Evolutionary conservation across 2,329 filamentous ascomycete species (phyloP).

Genomic region (Thielaviopsis euricoi): DNA sequence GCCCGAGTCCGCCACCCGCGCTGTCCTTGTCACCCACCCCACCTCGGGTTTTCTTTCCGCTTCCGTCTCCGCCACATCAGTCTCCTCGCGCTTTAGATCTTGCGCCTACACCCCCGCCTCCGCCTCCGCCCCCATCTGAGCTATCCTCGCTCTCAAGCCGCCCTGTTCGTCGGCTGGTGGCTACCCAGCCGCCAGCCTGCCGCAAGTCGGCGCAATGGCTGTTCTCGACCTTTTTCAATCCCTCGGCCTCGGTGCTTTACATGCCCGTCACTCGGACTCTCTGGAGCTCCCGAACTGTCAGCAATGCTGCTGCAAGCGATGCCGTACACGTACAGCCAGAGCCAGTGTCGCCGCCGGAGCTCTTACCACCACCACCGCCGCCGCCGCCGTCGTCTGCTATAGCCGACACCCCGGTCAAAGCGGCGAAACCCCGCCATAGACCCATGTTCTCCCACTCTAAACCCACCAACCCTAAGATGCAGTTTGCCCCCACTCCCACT

Average conservation of each 20-base stretch:
- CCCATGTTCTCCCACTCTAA: not conserved
- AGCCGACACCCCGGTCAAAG: not conserved
- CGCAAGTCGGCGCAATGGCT: slow-evolving; percentile 19
- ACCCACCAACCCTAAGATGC: not conserved
- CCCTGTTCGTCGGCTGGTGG: not conserved
- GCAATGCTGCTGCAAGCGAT: not conserved
- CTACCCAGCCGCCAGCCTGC: slow-evolving; percentile 2
- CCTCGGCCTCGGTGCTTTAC: slow-evolving; percentile 3
- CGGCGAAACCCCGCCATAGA: not conserved
- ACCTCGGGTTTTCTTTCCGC: not conserved
- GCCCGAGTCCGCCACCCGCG: not conserved
- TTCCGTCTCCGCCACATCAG: too few relatives aligned
- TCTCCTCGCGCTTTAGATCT: not conserved
- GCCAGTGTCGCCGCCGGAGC: not conserved
- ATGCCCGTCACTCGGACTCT: slow-evolving; percentile 2
- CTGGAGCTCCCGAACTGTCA: not conserved
- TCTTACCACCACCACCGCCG: too few relatives aligned
- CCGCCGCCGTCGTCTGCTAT: not conserved
- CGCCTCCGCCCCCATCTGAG: too few relatives aligned
- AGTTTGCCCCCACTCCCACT: not conserved
- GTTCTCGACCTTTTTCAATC: slow-evolving; percentile 23
- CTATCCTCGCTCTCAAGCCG: too few relatives aligned
- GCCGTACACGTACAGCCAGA: not conserved
- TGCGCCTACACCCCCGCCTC: not conserved
- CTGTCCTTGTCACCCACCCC: not conserved